Base-by-base conservation (phyloP, 768 basidiomycete genomes). In the Lactifluus rugatus region DNA sequence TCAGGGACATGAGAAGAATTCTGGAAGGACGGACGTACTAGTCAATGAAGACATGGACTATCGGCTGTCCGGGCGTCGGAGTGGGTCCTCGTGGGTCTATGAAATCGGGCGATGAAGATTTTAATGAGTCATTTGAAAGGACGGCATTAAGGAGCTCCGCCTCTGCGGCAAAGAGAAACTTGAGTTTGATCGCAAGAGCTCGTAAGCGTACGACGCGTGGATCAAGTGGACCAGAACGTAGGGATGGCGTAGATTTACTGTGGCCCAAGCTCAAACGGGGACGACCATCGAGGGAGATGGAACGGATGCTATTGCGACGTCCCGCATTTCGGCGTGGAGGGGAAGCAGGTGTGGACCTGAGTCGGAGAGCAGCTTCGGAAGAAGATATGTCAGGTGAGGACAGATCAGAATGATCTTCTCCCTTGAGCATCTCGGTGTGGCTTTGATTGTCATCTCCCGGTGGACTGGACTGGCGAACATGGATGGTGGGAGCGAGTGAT, bases 131-230 rank as follows among this genome's bases (percentile, higher is more conserved):
- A 47, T 67, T 62, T 16, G 70, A 64, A 17, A 73, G 67, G 13
- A 74, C 63, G 34, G 60, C 62, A 5, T 65, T 57, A 5, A 74
- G 68, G 21, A 65, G 60, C 5, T 62, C 60, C 11, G 70, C 65
- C 31, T 85, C 80, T 60, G 79, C 76, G 19, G 81, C 81, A 67
- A 83, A 85, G 37, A 77, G 71, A 60, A 77, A 71, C 47, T 78
- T 75, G 50, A 85, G 69, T 64, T 81, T 80, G 61, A 76, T 76
- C 10, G 81, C 81, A 8, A 85, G 74, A 54, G 75, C 69, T 14
- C 82, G 75, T 34, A 85, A 65, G 53, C 80, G 79, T 8, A 78
- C 69, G 16, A 77, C 75, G 19, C 73, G 75, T 3, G 77, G 75
- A 60, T 80, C 78, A 49, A 76, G 70, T 5, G 77, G 72, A 58